Conservation (phyloP, 78 protist genomes). For the Chrysochromulina tobinii region DNA sequence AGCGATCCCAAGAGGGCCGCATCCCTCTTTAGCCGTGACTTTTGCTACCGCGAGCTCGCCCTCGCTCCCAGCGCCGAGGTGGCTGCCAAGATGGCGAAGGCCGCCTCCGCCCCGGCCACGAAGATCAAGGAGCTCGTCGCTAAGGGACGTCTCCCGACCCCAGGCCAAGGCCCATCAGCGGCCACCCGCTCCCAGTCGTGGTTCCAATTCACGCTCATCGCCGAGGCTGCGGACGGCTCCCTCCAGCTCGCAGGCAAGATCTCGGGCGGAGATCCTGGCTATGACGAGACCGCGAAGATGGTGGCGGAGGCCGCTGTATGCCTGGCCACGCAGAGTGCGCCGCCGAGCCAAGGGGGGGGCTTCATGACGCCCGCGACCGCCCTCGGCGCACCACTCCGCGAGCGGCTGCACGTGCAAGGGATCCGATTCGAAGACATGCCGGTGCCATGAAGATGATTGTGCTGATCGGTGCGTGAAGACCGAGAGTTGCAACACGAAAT, state of each 20-base stretch:
- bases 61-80: background rate
- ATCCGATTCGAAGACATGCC: no score
- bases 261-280: conserved; percentile 39
- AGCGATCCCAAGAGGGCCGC: no score
- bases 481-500: no score
- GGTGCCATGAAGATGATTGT: no score
- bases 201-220: background rate
- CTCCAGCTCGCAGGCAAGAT: background rate
- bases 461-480: no score
- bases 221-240: background rate
- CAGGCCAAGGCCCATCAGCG: conserved; percentile 44
- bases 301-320: conserved; percentile 36
- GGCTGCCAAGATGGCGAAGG: background rate
- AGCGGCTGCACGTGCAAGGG: no score
- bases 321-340: background rate
- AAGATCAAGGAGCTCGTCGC: background rate
- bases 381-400: no score
- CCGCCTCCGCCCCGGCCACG: background rate
- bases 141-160: background rate
- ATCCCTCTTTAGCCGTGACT: no score
- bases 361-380: no score
- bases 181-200: background rate
- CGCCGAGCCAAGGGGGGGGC: no score
- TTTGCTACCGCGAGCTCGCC: conserved; percentile 8
- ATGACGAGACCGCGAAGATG: conserved; percentile 51